Conservation (phyloP, 83 land plant species). For the Larix sibirica region DNA sequence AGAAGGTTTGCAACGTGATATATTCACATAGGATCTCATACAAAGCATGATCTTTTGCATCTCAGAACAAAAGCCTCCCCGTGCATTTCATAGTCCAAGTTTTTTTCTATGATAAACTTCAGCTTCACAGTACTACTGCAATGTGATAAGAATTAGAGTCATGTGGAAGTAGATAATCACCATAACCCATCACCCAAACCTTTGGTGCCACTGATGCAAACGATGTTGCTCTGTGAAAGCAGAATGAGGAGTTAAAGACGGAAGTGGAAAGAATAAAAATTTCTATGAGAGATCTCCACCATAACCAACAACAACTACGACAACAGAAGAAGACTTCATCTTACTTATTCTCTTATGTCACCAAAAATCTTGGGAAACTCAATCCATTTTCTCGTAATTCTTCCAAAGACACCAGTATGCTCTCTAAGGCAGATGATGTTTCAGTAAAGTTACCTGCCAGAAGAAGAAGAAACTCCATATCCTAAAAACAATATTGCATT, state of each 20-base stretch:
- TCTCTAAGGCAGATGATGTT: constrained; percentile 25
- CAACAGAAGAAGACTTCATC: constrained; percentile 24
- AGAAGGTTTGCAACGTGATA: constrained; percentile 71
- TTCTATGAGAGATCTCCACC: constrained; percentile 37
- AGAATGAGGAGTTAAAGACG: constrained; percentile 56
- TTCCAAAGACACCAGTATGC: constrained; percentile 56
- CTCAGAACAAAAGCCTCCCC: constrained; percentile 78
- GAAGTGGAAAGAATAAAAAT: constrained; percentile 66
- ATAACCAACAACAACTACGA: background rate
- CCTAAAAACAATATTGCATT: constrained; percentile 20
- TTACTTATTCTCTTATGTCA: constrained; percentile 57
- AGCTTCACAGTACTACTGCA: constrained; percentile 32
- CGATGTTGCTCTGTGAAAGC: constrained; percentile 16
- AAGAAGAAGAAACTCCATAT: constrained; percentile 71
- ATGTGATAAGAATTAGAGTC: background rate
- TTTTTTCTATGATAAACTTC: constrained; percentile 67
- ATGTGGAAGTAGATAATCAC: background rate
- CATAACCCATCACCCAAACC: background rate
- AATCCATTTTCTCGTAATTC: constrained; percentile 53
- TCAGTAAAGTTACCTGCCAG: constrained; percentile 25
- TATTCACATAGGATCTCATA: constrained; percentile 66
- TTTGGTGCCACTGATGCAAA: background rate
- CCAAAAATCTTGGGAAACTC: constrained; percentile 61
- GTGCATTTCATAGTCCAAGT: constrained; percentile 61
- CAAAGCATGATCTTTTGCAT: constrained; percentile 67